Percentiles rank a stretch among this genome's conserved stretches.
Evolutionary conservation across 2,329 filamentous ascomycete genomes (phyloP).

Genomic region (Epichloe festucae): DNA sequence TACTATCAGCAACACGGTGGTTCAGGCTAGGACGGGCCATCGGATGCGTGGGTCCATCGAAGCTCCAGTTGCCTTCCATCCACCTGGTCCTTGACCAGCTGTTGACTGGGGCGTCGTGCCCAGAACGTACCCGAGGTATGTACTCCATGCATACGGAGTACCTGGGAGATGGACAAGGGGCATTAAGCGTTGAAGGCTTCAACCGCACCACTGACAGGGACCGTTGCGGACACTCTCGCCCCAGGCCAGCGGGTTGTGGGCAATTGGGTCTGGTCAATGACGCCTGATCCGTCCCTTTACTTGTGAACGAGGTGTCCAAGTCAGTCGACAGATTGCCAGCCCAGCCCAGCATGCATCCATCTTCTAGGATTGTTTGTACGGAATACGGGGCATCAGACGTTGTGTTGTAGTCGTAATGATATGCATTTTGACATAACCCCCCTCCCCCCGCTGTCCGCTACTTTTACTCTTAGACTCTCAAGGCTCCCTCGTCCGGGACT

Average conservation of each 20-base stretch:
- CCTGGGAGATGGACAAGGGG: background rate
- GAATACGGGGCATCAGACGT: background rate
- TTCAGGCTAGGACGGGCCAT: background rate
- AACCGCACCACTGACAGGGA: conserved; percentile 4
- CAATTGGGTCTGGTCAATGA: background rate
- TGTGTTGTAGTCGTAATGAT: background rate
- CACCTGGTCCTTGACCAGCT: background rate
- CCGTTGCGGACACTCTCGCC: background rate
- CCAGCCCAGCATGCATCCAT: background rate
- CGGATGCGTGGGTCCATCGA: conserved; percentile 1
- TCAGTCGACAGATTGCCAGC: background rate
- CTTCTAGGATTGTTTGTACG: background rate
- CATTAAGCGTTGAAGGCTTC: conserved; percentile 1
- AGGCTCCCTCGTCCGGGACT: conserved; percentile 1
- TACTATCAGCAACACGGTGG: background rate
- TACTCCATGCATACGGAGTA: background rate
- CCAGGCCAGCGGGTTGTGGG: background rate
- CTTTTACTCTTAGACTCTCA: background rate
- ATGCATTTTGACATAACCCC: background rate
- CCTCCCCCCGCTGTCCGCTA: background rate
- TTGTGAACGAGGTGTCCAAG: background rate
- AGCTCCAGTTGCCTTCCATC: background rate
- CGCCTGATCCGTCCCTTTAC: background rate
- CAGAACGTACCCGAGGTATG: background rate
- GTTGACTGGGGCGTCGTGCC: conserved; percentile 2